Conservation (phyloP, 2,329 filamentous ascomycete species). For the Aspergillus glaucus region DNA sequence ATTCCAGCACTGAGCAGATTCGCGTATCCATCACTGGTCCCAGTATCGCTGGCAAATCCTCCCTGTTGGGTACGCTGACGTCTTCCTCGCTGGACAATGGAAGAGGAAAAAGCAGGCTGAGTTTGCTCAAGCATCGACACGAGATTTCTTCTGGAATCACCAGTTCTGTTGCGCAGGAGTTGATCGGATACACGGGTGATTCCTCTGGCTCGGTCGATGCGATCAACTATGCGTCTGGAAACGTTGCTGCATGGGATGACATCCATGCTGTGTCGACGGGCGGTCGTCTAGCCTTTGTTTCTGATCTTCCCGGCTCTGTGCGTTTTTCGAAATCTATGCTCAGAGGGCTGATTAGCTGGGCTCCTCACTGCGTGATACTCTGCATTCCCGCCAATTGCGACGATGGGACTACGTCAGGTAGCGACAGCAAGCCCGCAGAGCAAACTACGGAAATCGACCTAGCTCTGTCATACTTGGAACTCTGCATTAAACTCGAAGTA, state of each 20-base stretch:
- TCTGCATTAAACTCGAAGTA: conserved; percentile 74
- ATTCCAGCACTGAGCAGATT: conserved; percentile 63
- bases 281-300: conserved; percentile 71
- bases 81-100: conserved; percentile 88
- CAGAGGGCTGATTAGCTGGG: conserved; percentile 88
- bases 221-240: conserved; percentile 77
- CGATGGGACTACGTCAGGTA: conserved; percentile 39
- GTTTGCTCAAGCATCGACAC: conserved; percentile 84
- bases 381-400: conserved; percentile 75
- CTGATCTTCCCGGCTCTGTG: conserved; percentile 86
- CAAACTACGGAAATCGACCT: conserved; percentile 57
- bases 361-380: conserved; percentile 85
- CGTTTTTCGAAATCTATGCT: conserved; percentile 84
- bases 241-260: conserved; percentile 89
- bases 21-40: conserved; percentile 82
- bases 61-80: conserved; percentile 77
- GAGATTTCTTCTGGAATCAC: conserved; percentile 89
- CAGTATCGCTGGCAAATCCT: conserved; percentile 88
- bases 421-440: conserved; percentile 15
- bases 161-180: conserved; percentile 87
- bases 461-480: conserved; percentile 70
- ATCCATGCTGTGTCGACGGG: conserved; percentile 77
- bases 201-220: conserved; percentile 42
- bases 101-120: conserved; percentile 79
- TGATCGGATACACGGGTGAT: conserved; percentile 67